phyloP scores from a whole-genome alignment of 805 yeast species.

The Cyberlindnera mycetangii region DNA sequence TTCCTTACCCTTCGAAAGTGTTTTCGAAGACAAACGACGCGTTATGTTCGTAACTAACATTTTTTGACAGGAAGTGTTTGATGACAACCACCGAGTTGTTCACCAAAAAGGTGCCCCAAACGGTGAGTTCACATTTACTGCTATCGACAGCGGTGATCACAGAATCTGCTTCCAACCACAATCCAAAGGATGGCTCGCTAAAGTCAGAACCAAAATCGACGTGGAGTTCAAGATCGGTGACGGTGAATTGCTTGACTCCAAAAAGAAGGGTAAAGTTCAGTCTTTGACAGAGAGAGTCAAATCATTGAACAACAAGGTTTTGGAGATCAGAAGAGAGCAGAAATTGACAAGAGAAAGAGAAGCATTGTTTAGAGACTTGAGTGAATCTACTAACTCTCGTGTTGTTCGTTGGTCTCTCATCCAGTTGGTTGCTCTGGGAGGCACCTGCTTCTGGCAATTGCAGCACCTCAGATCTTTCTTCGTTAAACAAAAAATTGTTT shows the following conservation, averaged over 20 bases:
- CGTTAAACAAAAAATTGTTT: slow-evolving; percentile 63
- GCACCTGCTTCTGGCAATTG: slow-evolving; percentile 72
- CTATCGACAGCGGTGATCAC: slow-evolving; percentile 76
- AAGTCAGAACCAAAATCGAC: slow-evolving; percentile 52
- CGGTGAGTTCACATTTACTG: slow-evolving; percentile 73
- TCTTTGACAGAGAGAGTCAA: slow-evolving; percentile 56
- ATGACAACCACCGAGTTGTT: slow-evolving; percentile 72
- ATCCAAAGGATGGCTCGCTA: slow-evolving; percentile 59
- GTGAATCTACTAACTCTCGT: slow-evolving; percentile 66
- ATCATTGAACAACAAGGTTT: slow-evolving; percentile 51
- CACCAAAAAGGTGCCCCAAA: slow-evolving; percentile 61
- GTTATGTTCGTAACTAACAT: slow-evolving; percentile 5
- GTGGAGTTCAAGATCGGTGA: slow-evolving; percentile 69
- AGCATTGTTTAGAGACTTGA: slow-evolving; percentile 65
- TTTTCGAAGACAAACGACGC: not conserved
- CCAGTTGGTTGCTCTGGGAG: slow-evolving; percentile 60
- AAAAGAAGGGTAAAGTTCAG: slow-evolving; percentile 55
- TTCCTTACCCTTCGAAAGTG: not conserved
- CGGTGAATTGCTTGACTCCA: slow-evolving; percentile 62
- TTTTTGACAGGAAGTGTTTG: slow-evolving; percentile 54
- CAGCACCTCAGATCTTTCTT: slow-evolving; percentile 72
- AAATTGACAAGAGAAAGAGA: slow-evolving; percentile 70
- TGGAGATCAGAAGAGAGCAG: slow-evolving; percentile 65
- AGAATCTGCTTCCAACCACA: slow-evolving; percentile 62
- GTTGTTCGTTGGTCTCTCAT: slow-evolving; percentile 73